phyloP scores from a whole-genome alignment of 805 yeast genomes.

The Maudiozyma saulgeensis region DNA sequence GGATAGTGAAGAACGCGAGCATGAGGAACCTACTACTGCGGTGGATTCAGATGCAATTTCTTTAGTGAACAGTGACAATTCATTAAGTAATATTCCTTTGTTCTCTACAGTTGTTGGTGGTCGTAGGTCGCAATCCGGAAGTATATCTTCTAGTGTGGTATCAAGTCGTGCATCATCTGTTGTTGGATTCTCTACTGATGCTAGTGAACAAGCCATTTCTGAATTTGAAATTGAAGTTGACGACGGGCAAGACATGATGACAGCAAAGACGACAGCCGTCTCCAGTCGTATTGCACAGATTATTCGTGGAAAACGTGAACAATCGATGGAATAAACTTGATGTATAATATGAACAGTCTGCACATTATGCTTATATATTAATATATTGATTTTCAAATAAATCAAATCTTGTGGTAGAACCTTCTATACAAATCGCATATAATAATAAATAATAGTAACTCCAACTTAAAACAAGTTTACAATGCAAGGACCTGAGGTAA shows the following conservation, averaged over 20 bases:
- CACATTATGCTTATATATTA: no score
- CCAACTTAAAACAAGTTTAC: no score
- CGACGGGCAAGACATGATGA: neutral
- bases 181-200: neutral
- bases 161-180: neutral
- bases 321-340: neutral
- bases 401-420: no score
- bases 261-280: neutral
- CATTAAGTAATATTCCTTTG: slow-evolving; percentile 32
- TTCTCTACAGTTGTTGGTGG: slow-evolving; percentile 33
- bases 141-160: neutral
- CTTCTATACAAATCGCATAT: no score
- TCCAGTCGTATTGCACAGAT: neutral
- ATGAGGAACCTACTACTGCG: slow-evolving; percentile 31
- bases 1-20: slow-evolving; percentile 1
- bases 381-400: no score
- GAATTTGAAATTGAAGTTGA: neutral
- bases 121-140: slow-evolving; percentile 10
- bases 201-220: neutral
- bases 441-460: no score
- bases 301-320: neutral
- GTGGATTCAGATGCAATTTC: slow-evolving; percentile 40
- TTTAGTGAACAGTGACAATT: slow-evolving; percentile 28
- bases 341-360: neutral
- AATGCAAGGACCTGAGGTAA: no score